Evolutionary conservation across 148 eudicot species (phyloP).

Genomic region (Mesembryanthemum crystallinum): DNA sequence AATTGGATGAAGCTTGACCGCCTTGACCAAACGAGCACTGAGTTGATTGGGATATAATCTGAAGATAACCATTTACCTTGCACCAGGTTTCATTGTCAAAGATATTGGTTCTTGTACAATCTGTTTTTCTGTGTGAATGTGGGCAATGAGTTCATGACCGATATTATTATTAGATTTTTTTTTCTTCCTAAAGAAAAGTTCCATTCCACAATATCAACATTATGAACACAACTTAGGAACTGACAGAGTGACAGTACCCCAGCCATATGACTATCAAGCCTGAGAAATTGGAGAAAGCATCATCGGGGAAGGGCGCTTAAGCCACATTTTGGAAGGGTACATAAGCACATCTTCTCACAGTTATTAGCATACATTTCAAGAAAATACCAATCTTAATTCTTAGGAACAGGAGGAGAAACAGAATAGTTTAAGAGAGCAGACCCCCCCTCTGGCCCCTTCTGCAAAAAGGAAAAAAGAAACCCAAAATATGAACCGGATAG

Average conservation of each 20-base stretch:
- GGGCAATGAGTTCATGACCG: neutral
- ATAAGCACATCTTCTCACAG: neutral
- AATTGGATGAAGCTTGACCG: no score
- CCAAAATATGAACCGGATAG: no score
- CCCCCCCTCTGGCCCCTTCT: no score
- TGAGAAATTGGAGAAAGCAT: neutral
- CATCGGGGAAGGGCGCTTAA: neutral
- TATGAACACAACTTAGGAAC: neutral
- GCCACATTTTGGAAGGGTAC: neutral
- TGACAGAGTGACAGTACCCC: neutral
- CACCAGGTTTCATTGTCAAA: neutral
- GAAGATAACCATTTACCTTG: neutral
- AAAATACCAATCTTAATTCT: neutral
- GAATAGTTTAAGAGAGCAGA: no score
- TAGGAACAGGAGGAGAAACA: neutral
- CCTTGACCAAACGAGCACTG: neutral
- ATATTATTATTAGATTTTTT: neutral
- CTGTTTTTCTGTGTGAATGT: neutral
- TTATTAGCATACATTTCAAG: neutral
- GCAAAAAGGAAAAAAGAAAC: no score
- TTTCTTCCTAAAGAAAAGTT: neutral
- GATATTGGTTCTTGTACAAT: neutral
- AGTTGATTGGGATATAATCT: neutral
- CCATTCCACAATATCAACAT: neutral
- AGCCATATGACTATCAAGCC: neutral